phyloP scores from a whole-genome alignment of 1,284 basidiomycete genomes.

The Cutaneotrichosporon mucoides region DNA sequence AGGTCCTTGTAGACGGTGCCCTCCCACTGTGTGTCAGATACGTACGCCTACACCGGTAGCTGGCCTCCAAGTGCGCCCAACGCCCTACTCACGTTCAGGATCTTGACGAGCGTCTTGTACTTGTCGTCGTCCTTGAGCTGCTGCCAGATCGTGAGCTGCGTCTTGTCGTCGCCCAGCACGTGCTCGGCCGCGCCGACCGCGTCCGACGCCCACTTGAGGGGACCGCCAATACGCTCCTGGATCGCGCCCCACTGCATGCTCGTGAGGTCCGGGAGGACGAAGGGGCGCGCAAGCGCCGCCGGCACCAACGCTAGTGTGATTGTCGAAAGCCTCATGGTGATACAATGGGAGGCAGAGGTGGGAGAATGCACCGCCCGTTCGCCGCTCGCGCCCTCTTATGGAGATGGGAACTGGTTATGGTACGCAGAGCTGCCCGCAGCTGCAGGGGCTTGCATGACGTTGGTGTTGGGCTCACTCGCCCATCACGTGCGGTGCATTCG shows the following conservation, averaged over 20 bases:
- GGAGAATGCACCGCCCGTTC: too few relatives aligned
- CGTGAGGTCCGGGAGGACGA: neutral
- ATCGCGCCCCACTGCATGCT: constrained; percentile 1
- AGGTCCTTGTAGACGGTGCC: constrained; percentile 39
- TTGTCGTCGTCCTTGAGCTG: constrained; percentile 41
- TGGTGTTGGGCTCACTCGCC: too few relatives aligned
- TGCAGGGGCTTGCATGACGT: too few relatives aligned
- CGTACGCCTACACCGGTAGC: too few relatives aligned
- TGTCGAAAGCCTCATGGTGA: neutral
- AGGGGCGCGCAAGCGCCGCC: neutral
- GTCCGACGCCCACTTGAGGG: neutral
- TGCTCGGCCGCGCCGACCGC: neutral
- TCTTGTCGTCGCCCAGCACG: constrained; percentile 21
- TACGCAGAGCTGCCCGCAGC: too few relatives aligned
- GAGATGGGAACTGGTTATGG: too few relatives aligned
- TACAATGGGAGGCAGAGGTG: too few relatives aligned
- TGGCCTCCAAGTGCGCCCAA: too few relatives aligned
- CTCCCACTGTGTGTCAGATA: constrained; percentile 27
- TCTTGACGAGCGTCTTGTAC: constrained; percentile 46
- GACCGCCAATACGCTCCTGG: neutral
- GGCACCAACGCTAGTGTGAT: neutral
- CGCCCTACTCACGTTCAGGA: constrained; percentile 38
- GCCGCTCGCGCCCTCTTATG: too few relatives aligned
- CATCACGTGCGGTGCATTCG: too few relatives aligned
- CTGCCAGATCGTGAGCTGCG: constrained; percentile 44